phyloP scores from a whole-genome alignment of 2,329 filamentous ascomycete species.

The Leptographium radiaticola region DNA sequence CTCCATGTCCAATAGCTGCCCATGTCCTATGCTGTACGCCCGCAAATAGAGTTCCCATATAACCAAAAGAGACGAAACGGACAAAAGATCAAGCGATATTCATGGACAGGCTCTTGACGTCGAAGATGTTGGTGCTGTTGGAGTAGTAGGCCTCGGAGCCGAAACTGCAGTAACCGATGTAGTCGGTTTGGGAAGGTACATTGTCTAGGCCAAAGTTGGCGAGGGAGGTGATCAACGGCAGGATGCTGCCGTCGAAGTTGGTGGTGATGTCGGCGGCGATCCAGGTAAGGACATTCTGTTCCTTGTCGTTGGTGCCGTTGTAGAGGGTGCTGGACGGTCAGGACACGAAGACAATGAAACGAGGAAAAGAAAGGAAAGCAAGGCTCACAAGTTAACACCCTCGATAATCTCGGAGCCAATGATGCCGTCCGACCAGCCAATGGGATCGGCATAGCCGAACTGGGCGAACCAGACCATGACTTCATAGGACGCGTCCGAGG shows the following conservation, averaged over 20 bases:
- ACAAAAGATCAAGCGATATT: conserved; percentile 11
- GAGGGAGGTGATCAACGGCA: conserved; percentile 28
- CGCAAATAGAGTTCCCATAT: background rate
- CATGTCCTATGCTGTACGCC: too few relatives aligned
- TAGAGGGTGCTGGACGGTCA: conserved; percentile 22
- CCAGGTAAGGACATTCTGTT: conserved; percentile 39
- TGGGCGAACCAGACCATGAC: conserved; percentile 7
- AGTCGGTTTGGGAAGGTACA: conserved; percentile 27
- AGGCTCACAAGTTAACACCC: conserved; percentile 23
- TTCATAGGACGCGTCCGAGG: conserved; percentile 2
- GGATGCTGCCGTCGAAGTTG: conserved; percentile 33
- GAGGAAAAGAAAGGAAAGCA: background rate
- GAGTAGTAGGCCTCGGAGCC: conserved; percentile 37
- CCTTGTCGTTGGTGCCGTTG: conserved; percentile 23
- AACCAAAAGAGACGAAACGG: background rate
- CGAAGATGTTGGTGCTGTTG: conserved; percentile 33
- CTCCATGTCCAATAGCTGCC: too few relatives aligned
- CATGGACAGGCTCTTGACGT: conserved; percentile 25
- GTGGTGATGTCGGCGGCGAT: conserved; percentile 21
- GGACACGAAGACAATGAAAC: background rate
- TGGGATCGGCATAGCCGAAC: conserved; percentile 4
- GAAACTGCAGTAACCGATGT: conserved; percentile 38
- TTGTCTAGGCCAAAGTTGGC: conserved; percentile 18
- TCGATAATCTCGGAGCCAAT: conserved; percentile 23
- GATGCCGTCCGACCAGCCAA: conserved; percentile 25